Conservation (phyloP, 225 moss, liverwort and hornwort species). For the Thuidium tamariscinum region DNA sequence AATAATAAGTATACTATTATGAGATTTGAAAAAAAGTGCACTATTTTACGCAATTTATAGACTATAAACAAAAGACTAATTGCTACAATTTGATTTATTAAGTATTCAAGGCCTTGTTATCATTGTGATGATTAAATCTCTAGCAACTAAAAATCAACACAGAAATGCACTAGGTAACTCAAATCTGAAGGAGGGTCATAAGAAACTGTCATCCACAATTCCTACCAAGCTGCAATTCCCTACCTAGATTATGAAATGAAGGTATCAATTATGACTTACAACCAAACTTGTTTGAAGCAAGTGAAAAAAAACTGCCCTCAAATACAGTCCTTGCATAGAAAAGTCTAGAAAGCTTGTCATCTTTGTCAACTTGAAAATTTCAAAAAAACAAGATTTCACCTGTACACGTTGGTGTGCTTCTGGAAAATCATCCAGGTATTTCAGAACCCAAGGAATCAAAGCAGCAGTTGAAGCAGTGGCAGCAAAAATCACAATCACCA, state of each 20-base stretch:
- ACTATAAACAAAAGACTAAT: too few species aligned
- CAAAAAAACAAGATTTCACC: not conserved
- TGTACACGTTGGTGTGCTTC: slow-evolving; percentile 5
- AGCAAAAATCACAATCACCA: not conserved
- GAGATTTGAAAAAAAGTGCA: too few species aligned
- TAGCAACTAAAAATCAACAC: too few species aligned
- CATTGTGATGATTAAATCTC: too few species aligned
- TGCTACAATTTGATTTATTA: too few species aligned
- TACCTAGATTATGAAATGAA: not conserved
- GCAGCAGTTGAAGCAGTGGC: not conserved
- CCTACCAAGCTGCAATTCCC: not conserved
- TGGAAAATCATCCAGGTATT: slow-evolving; percentile 13
- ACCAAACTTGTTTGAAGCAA: not conserved
- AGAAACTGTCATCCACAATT: too few species aligned
- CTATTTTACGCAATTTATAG: too few species aligned
- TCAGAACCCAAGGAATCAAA: slow-evolving; percentile 1
- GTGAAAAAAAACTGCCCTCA: not conserved
- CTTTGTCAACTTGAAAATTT: too few species aligned
- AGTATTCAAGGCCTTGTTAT: too few species aligned
- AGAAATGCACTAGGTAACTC: too few species aligned
- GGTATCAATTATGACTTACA: not conserved
- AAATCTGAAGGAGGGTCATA: too few species aligned
- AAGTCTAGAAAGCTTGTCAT: not conserved
- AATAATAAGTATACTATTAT: too few species aligned
- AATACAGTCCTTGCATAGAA: not conserved